Base-by-base conservation (phyloP, 305 asterid genomes). In the Fraxinus floribunda region DNA sequence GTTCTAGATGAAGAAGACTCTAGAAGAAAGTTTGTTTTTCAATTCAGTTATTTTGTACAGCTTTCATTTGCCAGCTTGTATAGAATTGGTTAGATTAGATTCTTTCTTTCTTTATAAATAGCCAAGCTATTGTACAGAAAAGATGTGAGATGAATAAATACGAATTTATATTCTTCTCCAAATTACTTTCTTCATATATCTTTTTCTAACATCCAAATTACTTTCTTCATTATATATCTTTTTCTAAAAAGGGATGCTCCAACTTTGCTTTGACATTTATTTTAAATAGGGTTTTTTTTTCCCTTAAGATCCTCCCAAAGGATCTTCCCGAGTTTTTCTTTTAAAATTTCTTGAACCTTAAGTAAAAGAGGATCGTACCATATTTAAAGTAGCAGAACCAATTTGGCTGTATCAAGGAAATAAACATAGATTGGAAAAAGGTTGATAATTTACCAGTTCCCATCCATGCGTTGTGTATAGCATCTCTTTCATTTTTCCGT, bases 381-480 rank as follows among this genome's bases (percentile, higher is more conserved):
- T 18, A 62, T 9, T 62, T 77, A 10, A 77, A 77, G 41, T 34
- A 29, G 10, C 68, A 49, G 13, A 46, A 29, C 4, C 13, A 35
- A 62, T 7, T 13, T 7, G 32, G 20, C 15, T 15, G 1, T 62
- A 22, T 20, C 30, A 62, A 62, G 32, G 13, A 62, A 62, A 20
- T 7, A 20, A 62, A 62, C 72, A 22, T n/a, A 66, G 73, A 78
- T 29, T 20, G 55, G 49, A 70, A 38, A 79, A 18, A 73, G 68
- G 22, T 68, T 76, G 38, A 62, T 39, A 24, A 79, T 30, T 44
- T 90, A 95, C 98, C 98, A 75, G 89, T 86, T 82, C 90, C 87
- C 98, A 95, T 93, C 98, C 98, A 95, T 83, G 98, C 92, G 89
- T 91, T 93, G 80, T 98, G 91, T 86, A 90, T 88, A 77, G 97